Percentiles rank a stretch among this genome's conserved stretches.
Evolutionary conservation across 2,329 filamentous ascomycete genomes (phyloP).

Genomic region (Fusarium siculi): DNA sequence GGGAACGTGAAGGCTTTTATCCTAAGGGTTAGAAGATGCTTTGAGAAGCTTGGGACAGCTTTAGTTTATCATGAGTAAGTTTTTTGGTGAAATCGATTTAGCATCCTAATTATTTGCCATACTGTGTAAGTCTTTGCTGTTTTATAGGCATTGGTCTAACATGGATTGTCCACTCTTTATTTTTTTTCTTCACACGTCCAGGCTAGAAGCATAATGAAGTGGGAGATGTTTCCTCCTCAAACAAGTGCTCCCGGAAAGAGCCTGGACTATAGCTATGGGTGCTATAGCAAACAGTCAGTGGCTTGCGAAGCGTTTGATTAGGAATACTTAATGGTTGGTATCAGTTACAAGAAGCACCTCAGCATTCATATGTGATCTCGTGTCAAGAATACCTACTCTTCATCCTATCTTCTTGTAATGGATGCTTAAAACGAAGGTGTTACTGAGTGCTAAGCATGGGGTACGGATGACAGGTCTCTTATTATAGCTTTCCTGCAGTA

Average conservation of each 20-base stretch:
- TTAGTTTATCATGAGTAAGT: not conserved
- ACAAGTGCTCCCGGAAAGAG: not conserved
- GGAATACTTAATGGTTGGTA: not conserved
- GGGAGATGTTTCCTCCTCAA: conserved; percentile 21
- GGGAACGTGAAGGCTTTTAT: not conserved
- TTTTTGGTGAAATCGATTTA: not conserved
- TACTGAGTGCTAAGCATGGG: conserved; percentile 6
- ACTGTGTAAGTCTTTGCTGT: not conserved
- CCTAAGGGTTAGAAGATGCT: not conserved
- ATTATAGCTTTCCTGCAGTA: not conserved
- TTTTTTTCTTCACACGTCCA: not conserved
- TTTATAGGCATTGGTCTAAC: not conserved
- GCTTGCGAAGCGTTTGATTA: conserved; percentile 2
- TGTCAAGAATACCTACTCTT: not conserved
- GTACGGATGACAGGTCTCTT: conserved; percentile 20
- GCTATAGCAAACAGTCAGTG: conserved; percentile 7
- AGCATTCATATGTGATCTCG: not conserved
- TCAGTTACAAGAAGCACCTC: not conserved
- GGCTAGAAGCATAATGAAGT: not conserved
- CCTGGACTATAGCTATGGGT: conserved; percentile 8
- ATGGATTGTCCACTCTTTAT: not conserved
- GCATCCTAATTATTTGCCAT: not conserved
- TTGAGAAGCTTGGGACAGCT: not conserved
- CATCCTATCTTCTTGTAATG: conserved; percentile 1
- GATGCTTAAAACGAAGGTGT: conserved; percentile 7